These are phyloP conservation scores for Colletotrichum melonis DNA, from an alignment of 2,329 filamentous ascomycete genomes.

Conservation along the genomic window DNA sequence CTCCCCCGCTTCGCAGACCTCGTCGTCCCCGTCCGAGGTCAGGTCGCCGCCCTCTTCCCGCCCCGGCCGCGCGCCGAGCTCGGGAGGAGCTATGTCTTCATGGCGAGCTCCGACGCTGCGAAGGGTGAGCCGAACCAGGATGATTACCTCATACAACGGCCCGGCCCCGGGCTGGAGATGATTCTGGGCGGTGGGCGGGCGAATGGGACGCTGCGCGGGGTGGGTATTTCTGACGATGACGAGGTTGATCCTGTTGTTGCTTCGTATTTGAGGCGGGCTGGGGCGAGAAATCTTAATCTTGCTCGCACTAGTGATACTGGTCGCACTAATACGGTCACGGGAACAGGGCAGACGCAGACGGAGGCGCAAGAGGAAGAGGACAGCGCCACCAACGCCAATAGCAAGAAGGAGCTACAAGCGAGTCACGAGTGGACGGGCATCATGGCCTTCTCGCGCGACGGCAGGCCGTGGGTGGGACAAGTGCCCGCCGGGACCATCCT, in stretches of 20 bases:
- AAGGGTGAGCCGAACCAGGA: constrained; percentile 59
- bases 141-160: constrained; percentile 81
- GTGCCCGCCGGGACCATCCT: constrained; percentile 61
- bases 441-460: constrained; percentile 80
- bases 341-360: constrained; percentile 44
- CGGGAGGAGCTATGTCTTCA: constrained; percentile 72
- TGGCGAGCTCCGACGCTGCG: constrained; percentile 46
- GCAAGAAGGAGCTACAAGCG: constrained; percentile 56
- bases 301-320: no score
- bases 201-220: constrained; percentile 61
- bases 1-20: constrained; percentile 76
- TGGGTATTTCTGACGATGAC: constrained; percentile 71
- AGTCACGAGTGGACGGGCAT: constrained; percentile 81
- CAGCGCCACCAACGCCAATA: not conserved
- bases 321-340: constrained; percentile 27
- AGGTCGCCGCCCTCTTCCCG: constrained; percentile 75
- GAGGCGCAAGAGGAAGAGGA: not conserved
- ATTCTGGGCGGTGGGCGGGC: constrained; percentile 79
- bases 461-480: constrained; percentile 76
- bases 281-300: constrained; percentile 56
- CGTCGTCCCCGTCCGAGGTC: constrained; percentile 81
- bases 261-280: constrained; percentile 62
- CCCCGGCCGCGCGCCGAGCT: constrained; percentile 48
- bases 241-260: constrained; percentile 66
- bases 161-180: constrained; percentile 66